A percentile compares a stretch with the other conserved stretches of the same genome.
Conservation (phyloP, 2,329 filamentous ascomycete genomes). For the Paramyrothecium roridum region DNA sequence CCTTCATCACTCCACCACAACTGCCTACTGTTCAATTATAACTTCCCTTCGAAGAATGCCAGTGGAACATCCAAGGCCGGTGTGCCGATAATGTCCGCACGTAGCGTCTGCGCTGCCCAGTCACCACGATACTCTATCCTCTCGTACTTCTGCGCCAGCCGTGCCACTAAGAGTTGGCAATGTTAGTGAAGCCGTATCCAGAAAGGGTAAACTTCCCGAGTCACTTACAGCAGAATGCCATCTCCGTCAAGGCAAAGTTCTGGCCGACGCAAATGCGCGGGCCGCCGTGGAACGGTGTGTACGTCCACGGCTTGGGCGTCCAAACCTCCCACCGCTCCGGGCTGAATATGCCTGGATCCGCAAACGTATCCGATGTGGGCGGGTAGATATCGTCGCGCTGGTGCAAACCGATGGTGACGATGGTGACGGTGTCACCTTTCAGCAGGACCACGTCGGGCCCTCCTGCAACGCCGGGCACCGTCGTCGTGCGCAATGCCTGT, state of each 20-base stretch:
- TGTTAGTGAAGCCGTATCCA: constrained; percentile 54
- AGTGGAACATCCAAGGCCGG: constrained; percentile 58
- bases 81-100: constrained; percentile 57
- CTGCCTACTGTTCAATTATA: background rate
- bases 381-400: constrained; percentile 63
- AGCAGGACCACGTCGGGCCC: constrained; percentile 62
- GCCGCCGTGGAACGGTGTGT: constrained; percentile 73
- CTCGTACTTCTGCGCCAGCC: constrained; percentile 57
- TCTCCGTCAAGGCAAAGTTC: constrained; percentile 78
- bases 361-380: constrained; percentile 38
- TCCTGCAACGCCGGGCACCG: constrained; percentile 71
- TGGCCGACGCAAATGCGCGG: constrained; percentile 74
- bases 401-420: constrained; percentile 71
- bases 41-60: constrained; percentile 48
- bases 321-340: constrained; percentile 66
- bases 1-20: background rate
- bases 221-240: constrained; percentile 25
- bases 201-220: constrained; percentile 50
- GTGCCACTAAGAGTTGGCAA: constrained; percentile 35
- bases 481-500: constrained; percentile 57
- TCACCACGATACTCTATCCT: constrained; percentile 49
- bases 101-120: constrained; percentile 49
- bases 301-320: constrained; percentile 66
- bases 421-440: constrained; percentile 63
- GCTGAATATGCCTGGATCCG: constrained; percentile 49